phyloP scores from a whole-genome alignment of 1,139 yeast species.

The Pichia sp. region DNA sequence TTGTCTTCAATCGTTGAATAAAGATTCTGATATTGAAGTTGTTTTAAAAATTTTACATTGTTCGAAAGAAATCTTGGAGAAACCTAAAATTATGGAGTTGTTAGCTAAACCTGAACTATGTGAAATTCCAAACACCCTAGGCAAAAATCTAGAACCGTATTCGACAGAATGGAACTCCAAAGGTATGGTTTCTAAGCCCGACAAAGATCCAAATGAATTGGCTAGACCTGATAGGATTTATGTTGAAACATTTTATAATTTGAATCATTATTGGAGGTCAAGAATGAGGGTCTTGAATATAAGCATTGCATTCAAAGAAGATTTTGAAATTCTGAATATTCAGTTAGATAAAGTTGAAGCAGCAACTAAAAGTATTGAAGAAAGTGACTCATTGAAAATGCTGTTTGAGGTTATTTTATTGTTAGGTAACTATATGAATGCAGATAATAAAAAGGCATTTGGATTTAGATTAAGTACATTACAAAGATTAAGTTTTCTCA shows the following conservation, averaged over 20 bases:
- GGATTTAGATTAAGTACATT: slow-evolving; percentile 73
- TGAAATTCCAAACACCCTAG: slow-evolving; percentile 62
- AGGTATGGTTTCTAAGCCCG: slow-evolving; percentile 41
- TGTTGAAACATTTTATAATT: slow-evolving; percentile 63
- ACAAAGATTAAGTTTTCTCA: slow-evolving; percentile 69
- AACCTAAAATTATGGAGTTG: slow-evolving; percentile 72
- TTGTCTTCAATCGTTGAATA: slow-evolving; percentile 75
- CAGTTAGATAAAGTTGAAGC: slow-evolving; percentile 59
- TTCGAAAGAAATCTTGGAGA: slow-evolving; percentile 60
- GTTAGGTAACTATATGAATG: slow-evolving; percentile 83
- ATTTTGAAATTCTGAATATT: slow-evolving; percentile 56
- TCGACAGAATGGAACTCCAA: slow-evolving; percentile 45
- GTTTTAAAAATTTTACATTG: slow-evolving; percentile 64
- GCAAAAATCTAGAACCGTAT: slow-evolving; percentile 69
- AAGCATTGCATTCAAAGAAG: slow-evolving; percentile 57
- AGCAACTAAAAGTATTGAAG: slow-evolving; percentile 55
- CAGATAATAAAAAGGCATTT: slow-evolving; percentile 68
- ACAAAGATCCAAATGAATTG: slow-evolving; percentile 66
- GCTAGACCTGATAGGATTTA: slow-evolving; percentile 74
- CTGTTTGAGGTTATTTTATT: slow-evolving; percentile 73
- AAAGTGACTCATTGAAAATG: slow-evolving; percentile 52
- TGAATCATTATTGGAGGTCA: slow-evolving; percentile 77
- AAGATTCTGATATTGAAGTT: slow-evolving; percentile 54
- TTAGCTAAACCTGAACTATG: slow-evolving; percentile 66
- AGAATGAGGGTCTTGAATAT: slow-evolving; percentile 66